phyloP scores from a whole-genome alignment of 177 flowering plant genomes.

The Telopea speciosissima region DNA sequence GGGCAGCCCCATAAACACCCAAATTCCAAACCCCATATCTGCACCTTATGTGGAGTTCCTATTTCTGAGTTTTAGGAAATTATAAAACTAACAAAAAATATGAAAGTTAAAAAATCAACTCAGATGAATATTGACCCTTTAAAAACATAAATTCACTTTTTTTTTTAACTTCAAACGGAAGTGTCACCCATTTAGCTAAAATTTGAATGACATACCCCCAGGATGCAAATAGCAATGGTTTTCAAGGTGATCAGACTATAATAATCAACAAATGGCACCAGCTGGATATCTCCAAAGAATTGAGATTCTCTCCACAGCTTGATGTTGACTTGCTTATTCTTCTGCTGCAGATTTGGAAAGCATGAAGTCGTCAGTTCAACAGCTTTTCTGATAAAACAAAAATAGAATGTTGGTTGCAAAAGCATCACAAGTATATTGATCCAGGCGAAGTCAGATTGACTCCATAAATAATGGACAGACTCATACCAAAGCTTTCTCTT shows the following conservation, averaged over 20 bases:
- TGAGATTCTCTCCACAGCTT: constrained; percentile 83
- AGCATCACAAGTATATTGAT: not conserved
- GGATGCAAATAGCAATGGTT: constrained; percentile 78
- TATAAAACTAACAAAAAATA: not conserved
- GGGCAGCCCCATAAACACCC: no score
- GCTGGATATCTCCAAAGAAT: constrained; percentile 77
- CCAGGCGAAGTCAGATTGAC: not conserved
- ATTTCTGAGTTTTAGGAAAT: not conserved
- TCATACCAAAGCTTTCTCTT: not conserved
- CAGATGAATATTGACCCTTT: not conserved
- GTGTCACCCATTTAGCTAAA: not conserved
- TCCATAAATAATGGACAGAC: not conserved
- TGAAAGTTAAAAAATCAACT: not conserved
- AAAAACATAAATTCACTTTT: not conserved
- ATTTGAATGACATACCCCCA: constrained; percentile 52
- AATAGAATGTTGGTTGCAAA: not conserved
- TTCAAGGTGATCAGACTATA: constrained; percentile 76
- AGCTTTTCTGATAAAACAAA: not conserved
- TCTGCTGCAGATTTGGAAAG: constrained; percentile 51
- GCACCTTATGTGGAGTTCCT: no score
- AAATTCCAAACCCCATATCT: not conserved
- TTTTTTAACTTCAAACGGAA: not conserved
- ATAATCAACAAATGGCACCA: constrained; percentile 97
- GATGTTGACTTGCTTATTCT: constrained; percentile 56
- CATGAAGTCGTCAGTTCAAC: not conserved